Conservation (phyloP, 1,139 yeast genomes). For the Candida albicans region DNA sequence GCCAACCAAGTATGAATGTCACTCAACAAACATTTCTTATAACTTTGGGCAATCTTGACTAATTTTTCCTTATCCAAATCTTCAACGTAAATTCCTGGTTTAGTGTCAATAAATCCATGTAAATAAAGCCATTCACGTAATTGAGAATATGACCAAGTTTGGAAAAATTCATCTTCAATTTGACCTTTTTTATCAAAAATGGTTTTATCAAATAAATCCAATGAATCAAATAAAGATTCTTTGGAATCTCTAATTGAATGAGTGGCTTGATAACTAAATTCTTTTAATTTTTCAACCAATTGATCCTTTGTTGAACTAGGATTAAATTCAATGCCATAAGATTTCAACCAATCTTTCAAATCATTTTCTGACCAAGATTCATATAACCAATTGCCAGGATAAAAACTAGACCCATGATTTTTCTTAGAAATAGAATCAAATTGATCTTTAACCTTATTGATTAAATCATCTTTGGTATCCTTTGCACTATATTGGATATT, state of each 20-base stretch:
- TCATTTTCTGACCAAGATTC: conserved; percentile 45
- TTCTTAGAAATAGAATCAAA: conserved; percentile 37
- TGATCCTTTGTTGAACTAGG: conserved; percentile 40
- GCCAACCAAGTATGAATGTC: conserved; percentile 42
- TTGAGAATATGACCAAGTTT: conserved; percentile 35
- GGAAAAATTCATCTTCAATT: conserved; percentile 45
- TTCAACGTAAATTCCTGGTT: conserved; percentile 23
- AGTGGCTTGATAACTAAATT: conserved; percentile 42
- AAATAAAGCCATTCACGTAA: conserved; percentile 31
- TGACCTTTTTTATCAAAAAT: conserved; percentile 42
- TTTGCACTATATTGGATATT: conserved; percentile 25
- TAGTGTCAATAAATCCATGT: conserved; percentile 27
- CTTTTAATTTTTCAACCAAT: conserved; percentile 42
- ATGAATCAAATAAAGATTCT: conserved; percentile 36
- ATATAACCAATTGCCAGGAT: conserved; percentile 54
- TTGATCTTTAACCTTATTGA: conserved; percentile 35
- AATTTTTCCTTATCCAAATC: conserved; percentile 20
- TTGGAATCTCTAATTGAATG: conserved; percentile 34
- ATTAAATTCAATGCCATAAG: conserved; percentile 44
- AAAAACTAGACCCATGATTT: conserved; percentile 40
- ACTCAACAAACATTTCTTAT: conserved; percentile 37
- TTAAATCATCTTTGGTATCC: conserved; percentile 32
- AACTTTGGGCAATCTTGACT: conserved; percentile 18
- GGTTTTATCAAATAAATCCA: conserved; percentile 32
- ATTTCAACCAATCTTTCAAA: conserved; percentile 46